Percentiles rank a stretch among this genome's conserved stretches.
Evolutionary conservation across 495 filamentous ascomycete genomes (phyloP).

Genomic region (Penicillium samsonianum): DNA sequence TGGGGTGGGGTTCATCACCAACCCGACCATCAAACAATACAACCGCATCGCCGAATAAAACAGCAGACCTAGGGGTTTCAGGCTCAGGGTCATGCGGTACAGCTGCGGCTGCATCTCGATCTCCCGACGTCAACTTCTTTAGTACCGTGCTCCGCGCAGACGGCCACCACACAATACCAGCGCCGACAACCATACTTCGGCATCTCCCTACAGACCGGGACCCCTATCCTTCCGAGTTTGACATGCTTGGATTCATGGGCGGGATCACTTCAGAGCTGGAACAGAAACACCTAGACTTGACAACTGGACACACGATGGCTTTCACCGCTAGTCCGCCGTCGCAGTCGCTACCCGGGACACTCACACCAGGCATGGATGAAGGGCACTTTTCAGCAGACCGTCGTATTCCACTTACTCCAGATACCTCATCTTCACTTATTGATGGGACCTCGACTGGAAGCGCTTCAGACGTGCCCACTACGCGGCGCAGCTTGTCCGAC

Average conservation of each 20-base stretch:
- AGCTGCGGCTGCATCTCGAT: constrained; percentile 13
- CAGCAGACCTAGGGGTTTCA: background rate
- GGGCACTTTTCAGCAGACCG: constrained; percentile 13
- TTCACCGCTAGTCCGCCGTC: constrained; percentile 19
- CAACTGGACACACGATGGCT: constrained; percentile 25
- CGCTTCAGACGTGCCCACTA: constrained; percentile 1
- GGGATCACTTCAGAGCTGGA: constrained; percentile 43
- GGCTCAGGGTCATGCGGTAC: constrained; percentile 3
- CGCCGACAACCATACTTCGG: constrained; percentile 11
- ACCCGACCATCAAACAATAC: background rate
- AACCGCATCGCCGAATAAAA: background rate
- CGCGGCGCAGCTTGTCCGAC: constrained; percentile 10
- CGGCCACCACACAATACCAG: constrained; percentile 24
- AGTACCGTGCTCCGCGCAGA: constrained; percentile 36
- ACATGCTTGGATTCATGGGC: constrained; percentile 46
- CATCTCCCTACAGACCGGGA: constrained; percentile 20
- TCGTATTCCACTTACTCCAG: constrained; percentile 21
- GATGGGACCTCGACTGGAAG: constrained; percentile 22
- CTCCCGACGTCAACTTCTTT: constrained; percentile 36
- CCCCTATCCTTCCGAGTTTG: constrained; percentile 27
- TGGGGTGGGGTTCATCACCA: constrained; percentile 11
- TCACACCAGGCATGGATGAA: constrained; percentile 12
- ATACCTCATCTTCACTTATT: constrained; percentile 16
- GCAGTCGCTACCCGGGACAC: constrained; percentile 15
- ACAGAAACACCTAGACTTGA: constrained; percentile 42